Evolutionary conservation across 2,329 filamentous ascomycete genomes (phyloP), one percentile per base, ranked within the genome.

Genomic region (Torrubiellomyces zombiae): DNA sequence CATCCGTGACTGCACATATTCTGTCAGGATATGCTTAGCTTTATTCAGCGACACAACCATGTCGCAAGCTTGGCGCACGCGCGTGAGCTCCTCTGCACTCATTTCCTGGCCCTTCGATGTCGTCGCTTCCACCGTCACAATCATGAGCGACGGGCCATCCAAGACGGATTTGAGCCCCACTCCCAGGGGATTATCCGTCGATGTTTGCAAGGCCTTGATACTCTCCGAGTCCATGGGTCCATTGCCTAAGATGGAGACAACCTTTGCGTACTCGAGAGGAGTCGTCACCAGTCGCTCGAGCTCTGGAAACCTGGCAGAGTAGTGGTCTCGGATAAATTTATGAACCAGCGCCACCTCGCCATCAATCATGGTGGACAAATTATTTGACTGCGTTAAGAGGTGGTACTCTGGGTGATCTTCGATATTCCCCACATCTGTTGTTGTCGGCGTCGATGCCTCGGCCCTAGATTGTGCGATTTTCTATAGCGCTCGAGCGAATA

Each of bases 1-100:
- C 81, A 98, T 95, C 32, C 89, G 79, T 18, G 86, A 94, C 52
- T 94, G 81, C 10, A 98, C 89, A 43, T 93, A 98, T 45, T 89
- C 77, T 2, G 81, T 92, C 27, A 98, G 63, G 1, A 74, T 78
- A 32, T 68, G 75, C 51, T 94, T 94, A 15, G 86, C 83, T 36
- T 66, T 73, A 47, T 95, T 82, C 7, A 98, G 70, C 18, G 74
- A 67, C n/a, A 95, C 62, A 7, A 81, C 76, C 70, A 91, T 89
- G 35, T 83, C 71, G 51, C 85, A 94, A 7, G 83, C 86, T 26
- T 67, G 63, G 15, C 76, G 56, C 12, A 94, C 75, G 14, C 68
- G 63, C 24, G 74, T 61, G 5, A 95, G 61, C 47, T 93, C 82
- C 5, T 69, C 58, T n/a, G 72, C 60, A 4, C 66, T 67, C 51